Evolutionary conservation across 345 rosid species (phyloP), one percentile per base, ranked within the genome.

Genomic region (Viola odorata): DNA sequence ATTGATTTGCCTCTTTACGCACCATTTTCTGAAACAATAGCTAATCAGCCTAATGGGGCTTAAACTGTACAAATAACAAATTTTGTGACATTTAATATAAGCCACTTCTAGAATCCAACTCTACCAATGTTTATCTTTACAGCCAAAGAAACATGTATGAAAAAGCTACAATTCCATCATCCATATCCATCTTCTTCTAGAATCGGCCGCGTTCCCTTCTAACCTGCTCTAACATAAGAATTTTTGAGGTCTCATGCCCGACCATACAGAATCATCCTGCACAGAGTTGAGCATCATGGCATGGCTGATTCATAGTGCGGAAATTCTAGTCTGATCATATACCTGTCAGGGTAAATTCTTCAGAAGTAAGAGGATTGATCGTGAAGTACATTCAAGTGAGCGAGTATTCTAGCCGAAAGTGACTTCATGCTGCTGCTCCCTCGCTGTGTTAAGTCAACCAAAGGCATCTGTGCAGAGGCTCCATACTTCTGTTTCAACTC

Each of bases 321-420:
- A 12, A 50, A 49, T 14, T 14, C 36, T 23, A 15, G 41, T 14
- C 32, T 49, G 37, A 14, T 15, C 37, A 41, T 41, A 23, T 5
- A 41, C 32, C 15, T 4, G 23, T 52, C 45, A 7, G 15, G 14
- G 5, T 5, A 12, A n/a, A 16, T 64, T 62, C 49, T 66, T 60
- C 66, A 86, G 70, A 86, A 86, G 76, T 59, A 86, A 23, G 91
- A 83, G 50, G 91, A 86, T 52, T 83, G 86, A 13, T 81, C 78
- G 42, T 77, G 88, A 61, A 86, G 88, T 48, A 83, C 82, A 60
- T 80, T 70, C 80, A 86, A 68, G 60, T 81, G 88, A 71, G 88
- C 88, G 50, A 86, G 86, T 58, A 80, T 74, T 61, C 80, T 75
- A 56, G 91, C 91, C 0, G 91, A 69, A 61, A 83, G 77, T 39